Evolutionary conservation across 2,329 filamentous ascomycete species (phyloP), one percentile per base, ranked within the genome.

Genomic region (Orbilia blumenaviensis): DNA sequence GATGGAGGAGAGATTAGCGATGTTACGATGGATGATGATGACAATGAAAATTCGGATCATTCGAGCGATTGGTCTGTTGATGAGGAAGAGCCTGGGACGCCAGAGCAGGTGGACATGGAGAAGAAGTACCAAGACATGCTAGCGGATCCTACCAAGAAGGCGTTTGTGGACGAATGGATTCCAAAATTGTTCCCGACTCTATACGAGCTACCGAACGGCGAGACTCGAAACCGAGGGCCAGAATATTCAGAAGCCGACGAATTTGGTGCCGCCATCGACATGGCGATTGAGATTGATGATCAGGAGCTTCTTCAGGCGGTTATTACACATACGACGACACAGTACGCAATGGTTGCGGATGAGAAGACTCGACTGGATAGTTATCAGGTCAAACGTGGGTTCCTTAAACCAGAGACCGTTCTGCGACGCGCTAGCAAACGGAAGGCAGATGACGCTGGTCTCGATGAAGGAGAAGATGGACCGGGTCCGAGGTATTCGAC

Each of bases 381-480:
- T 25, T 75, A 75, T 25, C 71, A 68, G 29, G 71, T 75, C 32
- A 68, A 64, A 25, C 71, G 71, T n/a, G 71, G 71, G 5, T 75
- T 67, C 23, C 54, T 75, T n/a, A 75, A 75, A 34, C 71, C 63
- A 2, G 71, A 75, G 36, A 36, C 44, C 2, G 36, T 75, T n/a
- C 25, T 68, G 4, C 54, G 56, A 2, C 52, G 62, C 2, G 56
- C 63, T 3, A 56, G n/a, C 18, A 75, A 75, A 32, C 54, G 71
- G 18, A 75, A 68, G 29, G 71, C 56, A 5, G 46, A 68, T 1
- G 71, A 75, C 23, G 71, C 71, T 12, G 71, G 71, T 2, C 38
- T 75, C 18, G 71, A 75, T 27, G 71, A 75, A 8, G 56, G 56
- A 18, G 71, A 75, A 9, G 71, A 75, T 8, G 71, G 56, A n/a